Conservation (phyloP, 2,329 filamentous ascomycete species). For the Dactylellina leptospora region DNA sequence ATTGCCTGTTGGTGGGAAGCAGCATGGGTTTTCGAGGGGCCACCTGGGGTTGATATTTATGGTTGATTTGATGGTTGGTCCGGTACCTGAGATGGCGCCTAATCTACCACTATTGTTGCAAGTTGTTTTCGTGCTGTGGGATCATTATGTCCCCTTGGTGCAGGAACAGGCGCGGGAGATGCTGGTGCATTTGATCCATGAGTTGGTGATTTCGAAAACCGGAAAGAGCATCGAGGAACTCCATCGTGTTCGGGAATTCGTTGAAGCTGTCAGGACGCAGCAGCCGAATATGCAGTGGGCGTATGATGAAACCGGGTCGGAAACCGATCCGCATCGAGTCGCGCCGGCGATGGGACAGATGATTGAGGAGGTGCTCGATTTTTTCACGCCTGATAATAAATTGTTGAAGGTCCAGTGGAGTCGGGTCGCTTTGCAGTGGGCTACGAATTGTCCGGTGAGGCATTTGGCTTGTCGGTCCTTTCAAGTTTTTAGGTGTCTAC, state of each 20-base stretch:
- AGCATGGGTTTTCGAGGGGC: conserved; percentile 87
- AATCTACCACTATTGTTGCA: conserved; percentile 87
- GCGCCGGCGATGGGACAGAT: conserved; percentile 87
- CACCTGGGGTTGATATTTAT: conserved; percentile 92
- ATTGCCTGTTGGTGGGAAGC: conserved; percentile 87
- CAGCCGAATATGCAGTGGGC: conserved; percentile 88
- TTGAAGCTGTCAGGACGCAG: conserved; percentile 87
- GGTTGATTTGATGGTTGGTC: conserved; percentile 94
- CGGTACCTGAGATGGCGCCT: conserved; percentile 79
- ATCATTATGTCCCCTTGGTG: conserved; percentile 92
- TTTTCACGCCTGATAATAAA: conserved; percentile 84
- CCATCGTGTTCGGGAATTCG: conserved; percentile 70
- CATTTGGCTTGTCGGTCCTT: conserved; percentile 97
- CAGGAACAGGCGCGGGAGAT: conserved; percentile 97
- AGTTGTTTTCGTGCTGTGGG: conserved; percentile 92
- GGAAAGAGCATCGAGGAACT: conserved; percentile 75
- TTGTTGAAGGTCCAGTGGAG: conserved; percentile 91
- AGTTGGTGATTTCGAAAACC: conserved; percentile 78
- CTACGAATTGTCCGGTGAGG: conserved; percentile 92
- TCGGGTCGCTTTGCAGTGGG: conserved; percentile 89
- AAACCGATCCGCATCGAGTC: conserved; percentile 79
- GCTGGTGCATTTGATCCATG: conserved; percentile 96
- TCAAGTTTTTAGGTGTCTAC: conserved; percentile 93
- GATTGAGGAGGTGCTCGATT: conserved; percentile 80
- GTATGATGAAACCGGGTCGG: conserved; percentile 87